Percentiles rank a stretch among this genome's conserved stretches.
phyloP scores from a whole-genome alignment of 257 asterid species.

The Phtheirospermum japonicum region DNA sequence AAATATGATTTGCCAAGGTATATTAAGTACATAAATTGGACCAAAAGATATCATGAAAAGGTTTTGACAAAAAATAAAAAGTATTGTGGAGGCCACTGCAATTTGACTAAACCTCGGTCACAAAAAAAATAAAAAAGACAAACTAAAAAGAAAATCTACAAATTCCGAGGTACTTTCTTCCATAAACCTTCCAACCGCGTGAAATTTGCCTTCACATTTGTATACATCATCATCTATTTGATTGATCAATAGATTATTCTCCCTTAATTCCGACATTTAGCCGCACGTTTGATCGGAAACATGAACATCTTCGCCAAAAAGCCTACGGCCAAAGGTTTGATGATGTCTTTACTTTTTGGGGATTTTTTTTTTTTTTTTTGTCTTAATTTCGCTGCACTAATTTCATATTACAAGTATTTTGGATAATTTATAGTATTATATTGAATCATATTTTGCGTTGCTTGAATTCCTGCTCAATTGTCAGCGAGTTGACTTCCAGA shows the following conservation, averaged over 20 bases:
- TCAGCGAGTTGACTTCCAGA: slow-evolving; percentile 23
- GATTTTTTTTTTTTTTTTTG: neutral
- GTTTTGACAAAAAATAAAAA: too few relatives aligned
- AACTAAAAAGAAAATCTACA: neutral
- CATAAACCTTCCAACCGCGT: slow-evolving; percentile 4
- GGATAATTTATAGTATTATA: neutral
- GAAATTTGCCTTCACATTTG: too few relatives aligned
- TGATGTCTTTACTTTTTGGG: neutral
- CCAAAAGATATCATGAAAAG: too few relatives aligned
- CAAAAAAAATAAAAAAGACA: neutral
- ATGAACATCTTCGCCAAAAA: slow-evolving; percentile 83
- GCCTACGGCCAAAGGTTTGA: slow-evolving; percentile 81
- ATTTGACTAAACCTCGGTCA: neutral
- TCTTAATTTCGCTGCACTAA: neutral
- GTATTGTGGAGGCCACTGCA: neutral
- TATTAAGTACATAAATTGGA: too few relatives aligned
- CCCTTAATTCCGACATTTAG: neutral
- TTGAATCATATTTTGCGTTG: neutral
- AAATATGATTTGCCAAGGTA: too few relatives aligned
- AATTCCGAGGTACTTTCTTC: neutral
- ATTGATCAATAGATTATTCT: too few relatives aligned
- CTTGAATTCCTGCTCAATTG: slow-evolving; percentile 16
- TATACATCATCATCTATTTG: too few relatives aligned
- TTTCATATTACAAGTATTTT: neutral
- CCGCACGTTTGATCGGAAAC: slow-evolving; percentile 24